Base-by-base conservation (phyloP, 2,329 filamentous ascomycete species). In the Didymella pinodella region DNA sequence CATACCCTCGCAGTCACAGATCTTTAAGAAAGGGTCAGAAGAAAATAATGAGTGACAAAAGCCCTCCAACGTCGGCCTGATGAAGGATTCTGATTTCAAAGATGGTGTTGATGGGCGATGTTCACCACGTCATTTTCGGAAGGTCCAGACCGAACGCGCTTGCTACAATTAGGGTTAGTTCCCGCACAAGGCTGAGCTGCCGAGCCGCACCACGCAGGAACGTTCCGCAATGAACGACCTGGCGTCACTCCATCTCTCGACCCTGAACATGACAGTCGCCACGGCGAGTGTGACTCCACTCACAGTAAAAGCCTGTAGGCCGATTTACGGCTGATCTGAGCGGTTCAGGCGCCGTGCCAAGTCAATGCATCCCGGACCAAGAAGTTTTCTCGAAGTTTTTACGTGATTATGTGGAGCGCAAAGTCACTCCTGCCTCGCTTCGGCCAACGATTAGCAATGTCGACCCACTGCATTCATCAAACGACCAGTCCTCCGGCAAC, bases 351-450 rank as follows among this genome's bases (percentile, higher is more conserved):
- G 59, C 52, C 25, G 25, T 60, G 66, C 65, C 65, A 68, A 70
- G 67, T 59, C 45, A 52, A 50, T 43, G 50, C 57, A 64, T 49
- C 52, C 62, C 59, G 67, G 64, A 36, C 52, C 45, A 63, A 59
- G 61, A 67, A 64, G 51, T 66, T 68, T 71, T 69, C 62, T 62
- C 41, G 64, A 71, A 71, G 64, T 66, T 70, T 70, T 72, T 71
- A 68, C 66, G 64, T 71, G 54, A 72, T 56, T 64, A 68, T 71
- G 70, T 73, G 71, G 71, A 69, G 61, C 69, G 43, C 34, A 31
- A 59, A 55, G 63, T 66, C 47, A 62, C 63, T 53, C 60, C 63
- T 57, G 58, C 66, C 59, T 67, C 59, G 55, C 57, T 61, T 45
- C 54, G 57, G 53, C 59, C 56, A 63, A 61, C 69, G 67, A 71